Percentiles rank a stretch among this genome's conserved stretches.
phyloP scores from a whole-genome alignment of 1,284 basidiomycete genomes.

The Trametes pubescens region DNA sequence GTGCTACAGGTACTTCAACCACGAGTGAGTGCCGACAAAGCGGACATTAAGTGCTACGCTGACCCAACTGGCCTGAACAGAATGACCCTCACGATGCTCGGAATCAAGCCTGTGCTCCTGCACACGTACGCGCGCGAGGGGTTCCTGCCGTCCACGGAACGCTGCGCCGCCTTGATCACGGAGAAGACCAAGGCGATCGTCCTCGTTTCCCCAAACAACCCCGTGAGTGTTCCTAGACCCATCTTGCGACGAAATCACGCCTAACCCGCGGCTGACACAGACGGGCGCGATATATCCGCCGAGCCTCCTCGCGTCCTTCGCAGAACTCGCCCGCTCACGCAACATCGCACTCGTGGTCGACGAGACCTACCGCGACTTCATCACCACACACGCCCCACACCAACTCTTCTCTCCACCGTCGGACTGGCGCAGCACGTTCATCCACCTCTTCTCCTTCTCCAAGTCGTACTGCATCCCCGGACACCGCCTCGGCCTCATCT shows the following conservation, averaged over 20 bases:
- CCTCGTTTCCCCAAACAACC: constrained; percentile 82
- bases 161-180: constrained; percentile 61
- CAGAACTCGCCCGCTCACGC: constrained; percentile 62
- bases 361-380: constrained; percentile 90
- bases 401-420: constrained; percentile 51
- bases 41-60: neutral
- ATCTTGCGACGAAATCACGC: neutral
- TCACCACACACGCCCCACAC: constrained; percentile 63
- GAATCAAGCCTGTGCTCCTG: constrained; percentile 69
- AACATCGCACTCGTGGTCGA: constrained; percentile 84
- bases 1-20: constrained; percentile 75
- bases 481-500: constrained; percentile 81
- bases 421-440: constrained; percentile 69
- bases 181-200: constrained; percentile 73
- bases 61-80: constrained; percentile 43
- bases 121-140: constrained; percentile 61
- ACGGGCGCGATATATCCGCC: constrained; percentile 82
- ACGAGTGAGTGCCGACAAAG: constrained; percentile 52
- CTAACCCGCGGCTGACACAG: constrained; percentile 46
- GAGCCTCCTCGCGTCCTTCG: constrained; percentile 68
- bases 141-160: constrained; percentile 66
- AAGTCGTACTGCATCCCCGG: constrained; percentile 90
- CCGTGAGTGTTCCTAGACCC: constrained; percentile 48
- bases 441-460: constrained; percentile 84
- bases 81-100: constrained; percentile 78